A percentile compares a stretch with the other conserved stretches of the same genome.
phyloP scores from a whole-genome alignment of 306 rosid species.

The Comarum palustre region DNA sequence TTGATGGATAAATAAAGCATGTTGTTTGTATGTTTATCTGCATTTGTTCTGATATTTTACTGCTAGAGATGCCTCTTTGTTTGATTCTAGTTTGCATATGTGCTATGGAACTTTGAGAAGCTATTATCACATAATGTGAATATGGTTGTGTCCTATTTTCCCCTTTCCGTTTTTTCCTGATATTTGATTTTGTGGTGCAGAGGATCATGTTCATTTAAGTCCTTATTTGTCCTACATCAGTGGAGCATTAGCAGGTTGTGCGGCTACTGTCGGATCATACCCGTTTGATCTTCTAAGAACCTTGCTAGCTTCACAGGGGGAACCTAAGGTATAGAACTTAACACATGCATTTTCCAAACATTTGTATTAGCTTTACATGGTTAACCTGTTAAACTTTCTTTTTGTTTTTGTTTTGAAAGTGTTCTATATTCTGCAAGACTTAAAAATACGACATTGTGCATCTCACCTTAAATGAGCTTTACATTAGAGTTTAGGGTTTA shows the following conservation, averaged over 20 bases:
- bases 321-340: constrained; percentile 68
- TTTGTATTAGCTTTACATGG: neutral
- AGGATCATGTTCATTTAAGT: constrained; percentile 68
- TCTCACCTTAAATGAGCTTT: neutral
- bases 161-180: neutral
- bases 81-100: neutral
- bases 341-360: neutral
- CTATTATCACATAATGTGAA: neutral
- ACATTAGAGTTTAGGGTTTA: neutral
- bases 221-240: constrained; percentile 86
- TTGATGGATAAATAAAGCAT: neutral
- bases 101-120: neutral
- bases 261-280: constrained; percentile 91
- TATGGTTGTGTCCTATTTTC: constrained; percentile 13
- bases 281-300: constrained; percentile 95
- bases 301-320: constrained; percentile 95
- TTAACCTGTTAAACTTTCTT: constrained; percentile 21
- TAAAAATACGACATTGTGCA: neutral
- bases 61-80: neutral
- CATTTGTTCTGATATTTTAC: neutral
- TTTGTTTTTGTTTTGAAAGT: neutral
- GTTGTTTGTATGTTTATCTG: neutral
- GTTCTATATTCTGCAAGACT: neutral
- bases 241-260: constrained; percentile 90
- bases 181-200: constrained; percentile 48